Base-by-base conservation (phyloP, 129 eudicot species). In the Centaurea solstitialis region DNA sequence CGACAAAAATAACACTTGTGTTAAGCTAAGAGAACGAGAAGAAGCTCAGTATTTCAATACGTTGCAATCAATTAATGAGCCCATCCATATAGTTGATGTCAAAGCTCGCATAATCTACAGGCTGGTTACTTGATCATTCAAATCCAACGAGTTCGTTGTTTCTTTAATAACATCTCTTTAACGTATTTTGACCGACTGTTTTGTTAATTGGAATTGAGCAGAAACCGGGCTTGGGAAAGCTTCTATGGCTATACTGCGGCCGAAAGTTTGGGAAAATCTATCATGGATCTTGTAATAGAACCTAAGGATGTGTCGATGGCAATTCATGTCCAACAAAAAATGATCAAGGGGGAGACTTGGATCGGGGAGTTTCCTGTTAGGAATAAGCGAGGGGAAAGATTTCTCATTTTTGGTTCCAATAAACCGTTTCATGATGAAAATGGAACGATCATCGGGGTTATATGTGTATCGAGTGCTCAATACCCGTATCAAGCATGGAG, bases 31-130 rank as follows among this genome's bases (percentile, higher is more conserved):
- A 23, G 98, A 93, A 26, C 30, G 30, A 26, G 30, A 26, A 43
- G 75, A 26, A 43, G 75, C 79, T 78, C 91, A 85, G 84, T 93
- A 88, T 84, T 85, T 91, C 87, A 93, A 89, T 72, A 89, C 91
- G 77, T 71, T 94, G 88, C 90, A 93, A 81, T 91, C 94, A 67
- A 89, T 93, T 89, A 90, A 93, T 64, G 93, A 93, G 75, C 69
- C 97, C 4, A 89, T 93, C 81, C 97, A 93, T 87, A 88, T 93
- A 73, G 64, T 68, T 53, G 89, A 91, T 79, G 50, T 22, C 23
- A 67, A 88, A 39, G 26, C 75, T 61, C 85, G 37, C 23, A 35
- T 93, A 37, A 81, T 91, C 80, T 93, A 93, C 90, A 91, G 98
- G 98, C 87, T 50, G 17, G 62, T 50, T 4, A 50, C 15, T 50